Percentiles rank a stretch among this genome's conserved stretches.
Evolutionary conservation across 352 stramenopile species (phyloP).

Genomic region (Aphanomyces cochlioides): DNA sequence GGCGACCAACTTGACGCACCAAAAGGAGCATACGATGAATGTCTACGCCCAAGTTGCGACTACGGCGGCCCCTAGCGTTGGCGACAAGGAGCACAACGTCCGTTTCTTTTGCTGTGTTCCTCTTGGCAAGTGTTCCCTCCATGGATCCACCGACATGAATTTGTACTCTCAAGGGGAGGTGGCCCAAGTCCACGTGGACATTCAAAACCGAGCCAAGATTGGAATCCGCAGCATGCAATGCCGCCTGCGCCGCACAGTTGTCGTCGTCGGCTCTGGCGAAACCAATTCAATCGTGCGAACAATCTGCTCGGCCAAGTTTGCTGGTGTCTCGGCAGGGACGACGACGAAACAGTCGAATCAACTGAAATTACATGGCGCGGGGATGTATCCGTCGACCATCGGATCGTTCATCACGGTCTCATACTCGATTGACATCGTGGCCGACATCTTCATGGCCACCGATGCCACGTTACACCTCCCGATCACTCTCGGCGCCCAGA

Average conservation of each 20-base stretch:
- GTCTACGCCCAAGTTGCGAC: slow-evolving; percentile 62
- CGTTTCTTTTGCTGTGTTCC: slow-evolving; percentile 65
- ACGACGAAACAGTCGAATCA: slow-evolving; percentile 47
- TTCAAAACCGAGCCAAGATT: slow-evolving; percentile 52
- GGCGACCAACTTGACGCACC: slow-evolving; percentile 54
- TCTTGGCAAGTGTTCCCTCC: too few relatives aligned
- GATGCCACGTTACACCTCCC: slow-evolving; percentile 56
- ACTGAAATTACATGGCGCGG: slow-evolving; percentile 38
- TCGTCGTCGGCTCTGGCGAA: slow-evolving; percentile 33
- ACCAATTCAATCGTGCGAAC: slow-evolving; percentile 40
- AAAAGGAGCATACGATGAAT: slow-evolving; percentile 47
- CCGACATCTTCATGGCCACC: slow-evolving; percentile 57
- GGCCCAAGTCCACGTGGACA: slow-evolving; percentile 57
- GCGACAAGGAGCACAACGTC: slow-evolving; percentile 50
- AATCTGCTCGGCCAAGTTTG: slow-evolving; percentile 45
- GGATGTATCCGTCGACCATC: slow-evolving; percentile 50
- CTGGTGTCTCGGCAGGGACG: slow-evolving; percentile 41
- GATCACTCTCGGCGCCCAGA: slow-evolving; percentile 56
- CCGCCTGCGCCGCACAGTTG: slow-evolving; percentile 52
- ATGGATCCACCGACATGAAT: too few relatives aligned
- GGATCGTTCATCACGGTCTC: slow-evolving; percentile 49
- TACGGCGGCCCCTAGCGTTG: slow-evolving; percentile 48
- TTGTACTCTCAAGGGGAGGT: too few relatives aligned
- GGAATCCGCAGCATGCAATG: slow-evolving; percentile 58
- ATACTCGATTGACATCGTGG: slow-evolving; percentile 60